Evolutionary conservation across 2,329 filamentous ascomycete genomes (phyloP).

Genomic region (Aspergillus fijiensis): DNA sequence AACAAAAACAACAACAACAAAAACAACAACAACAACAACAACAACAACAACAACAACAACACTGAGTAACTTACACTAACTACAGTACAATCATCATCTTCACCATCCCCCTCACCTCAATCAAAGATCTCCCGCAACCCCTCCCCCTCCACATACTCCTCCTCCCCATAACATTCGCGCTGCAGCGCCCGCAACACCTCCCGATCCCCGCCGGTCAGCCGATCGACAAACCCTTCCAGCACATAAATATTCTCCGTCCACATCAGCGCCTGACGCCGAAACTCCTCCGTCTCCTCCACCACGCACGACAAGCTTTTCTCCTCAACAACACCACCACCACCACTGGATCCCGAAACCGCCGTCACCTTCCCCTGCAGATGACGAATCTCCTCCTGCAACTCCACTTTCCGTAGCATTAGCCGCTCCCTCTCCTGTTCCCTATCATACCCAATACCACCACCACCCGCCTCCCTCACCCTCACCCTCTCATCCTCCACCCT

Average conservation of each 20-base stretch:
- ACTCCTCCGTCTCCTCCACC: slow-evolving; percentile 34
- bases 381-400: slow-evolving; percentile 32
- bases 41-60: background rate
- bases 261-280: slow-evolving; percentile 25
- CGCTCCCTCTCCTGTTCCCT: slow-evolving; percentile 20
- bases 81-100: background rate
- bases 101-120: background rate
- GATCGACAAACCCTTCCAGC: slow-evolving; percentile 42
- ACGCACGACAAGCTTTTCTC: slow-evolving; percentile 33
- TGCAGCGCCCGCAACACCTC: slow-evolving; percentile 46
- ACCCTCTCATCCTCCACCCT: slow-evolving; percentile 26
- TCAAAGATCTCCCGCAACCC: slow-evolving; percentile 39
- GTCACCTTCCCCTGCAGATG: slow-evolving; percentile 27
- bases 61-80: too few relatives aligned
- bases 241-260: slow-evolving; percentile 50
- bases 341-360: slow-evolving; percentile 1
- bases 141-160: slow-evolving; percentile 57
- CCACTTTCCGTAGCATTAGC: slow-evolving; percentile 23
- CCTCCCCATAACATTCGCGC: slow-evolving; percentile 52
- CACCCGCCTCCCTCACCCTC: slow-evolving; percentile 19
- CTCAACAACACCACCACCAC: slow-evolving; percentile 9
- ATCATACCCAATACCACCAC: slow-evolving; percentile 20
- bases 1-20: background rate
- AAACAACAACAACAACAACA: background rate
- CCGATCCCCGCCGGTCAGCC: slow-evolving; percentile 43